Evolutionary conservation across 140 eudicot genomes (phyloP).

Genomic region (Ambrosia hybrid): DNA sequence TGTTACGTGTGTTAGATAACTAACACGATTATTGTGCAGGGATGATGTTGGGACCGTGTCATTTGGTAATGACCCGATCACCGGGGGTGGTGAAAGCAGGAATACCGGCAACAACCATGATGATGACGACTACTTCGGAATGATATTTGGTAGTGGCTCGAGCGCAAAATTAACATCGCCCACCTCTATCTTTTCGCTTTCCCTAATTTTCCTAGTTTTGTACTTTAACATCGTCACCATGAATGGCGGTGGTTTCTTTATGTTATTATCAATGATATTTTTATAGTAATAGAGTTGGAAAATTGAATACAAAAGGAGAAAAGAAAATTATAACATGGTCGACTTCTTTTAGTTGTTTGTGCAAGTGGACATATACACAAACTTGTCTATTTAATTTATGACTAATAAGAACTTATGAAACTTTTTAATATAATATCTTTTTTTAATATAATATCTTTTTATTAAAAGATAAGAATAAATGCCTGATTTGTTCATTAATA

Average conservation of each 20-base stretch:
- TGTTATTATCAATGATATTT: constrained; percentile 28
- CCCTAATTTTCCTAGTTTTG: constrained; percentile 35
- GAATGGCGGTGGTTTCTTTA: constrained; percentile 30
- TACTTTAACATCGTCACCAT: constrained; percentile 20
- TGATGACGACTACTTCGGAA: constrained; percentile 45
- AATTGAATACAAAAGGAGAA: not conserved
- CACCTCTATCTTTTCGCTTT: constrained; percentile 33
- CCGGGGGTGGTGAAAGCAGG: constrained; percentile 33
- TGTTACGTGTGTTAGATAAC: not conserved
- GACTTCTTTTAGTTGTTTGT: not conserved
- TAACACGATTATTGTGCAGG: constrained; percentile 29
- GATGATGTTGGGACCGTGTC: constrained; percentile 47
- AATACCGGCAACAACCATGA: constrained; percentile 23
- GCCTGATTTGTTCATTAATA: not conserved
- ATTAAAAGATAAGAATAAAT: too few relatives aligned
- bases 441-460: too few relatives aligned
- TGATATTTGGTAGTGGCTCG: constrained; percentile 51
- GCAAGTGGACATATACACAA: not conserved
- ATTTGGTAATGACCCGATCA: constrained; percentile 43
- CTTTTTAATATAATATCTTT: too few relatives aligned
- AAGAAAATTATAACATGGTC: not conserved
- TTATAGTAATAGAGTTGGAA: constrained; percentile 19
- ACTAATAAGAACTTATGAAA: not conserved
- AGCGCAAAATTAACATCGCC: constrained; percentile 31
- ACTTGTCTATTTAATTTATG: not conserved